Evolutionary conservation across 2,329 filamentous ascomycete species (phyloP).

Genomic region (Ophiostoma montium): DNA sequence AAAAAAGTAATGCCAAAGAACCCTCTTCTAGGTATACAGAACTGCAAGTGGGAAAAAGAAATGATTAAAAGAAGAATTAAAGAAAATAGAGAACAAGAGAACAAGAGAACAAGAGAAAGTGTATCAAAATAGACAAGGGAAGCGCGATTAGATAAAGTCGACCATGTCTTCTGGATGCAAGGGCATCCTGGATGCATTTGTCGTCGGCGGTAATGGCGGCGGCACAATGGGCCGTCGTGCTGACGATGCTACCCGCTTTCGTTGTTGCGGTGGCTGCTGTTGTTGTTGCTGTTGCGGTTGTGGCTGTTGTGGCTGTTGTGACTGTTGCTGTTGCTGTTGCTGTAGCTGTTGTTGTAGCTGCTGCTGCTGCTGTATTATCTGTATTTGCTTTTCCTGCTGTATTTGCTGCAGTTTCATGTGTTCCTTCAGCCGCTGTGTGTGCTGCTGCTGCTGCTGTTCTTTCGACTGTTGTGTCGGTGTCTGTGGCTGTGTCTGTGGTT

Average conservation of each 20-base stretch:
- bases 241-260: background rate
- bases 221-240: background rate
- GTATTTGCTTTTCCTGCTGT: background rate
- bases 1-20: background rate
- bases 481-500: too few relatives aligned
- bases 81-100: background rate
- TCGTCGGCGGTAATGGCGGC: constrained; percentile 6
- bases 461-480: too few relatives aligned
- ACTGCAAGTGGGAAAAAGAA: background rate
- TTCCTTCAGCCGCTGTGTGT: background rate
- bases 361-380: too few relatives aligned
- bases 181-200: constrained; percentile 1
- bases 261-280: background rate
- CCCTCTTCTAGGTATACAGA: background rate
- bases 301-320: background rate
- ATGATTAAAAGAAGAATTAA: background rate
- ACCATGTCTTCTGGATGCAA: constrained; percentile 8
- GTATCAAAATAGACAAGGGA: background rate
- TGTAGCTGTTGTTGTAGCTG: background rate
- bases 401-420: background rate
- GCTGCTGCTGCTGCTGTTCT: background rate
- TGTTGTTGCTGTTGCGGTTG: background rate
- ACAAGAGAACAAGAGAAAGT: background rate
- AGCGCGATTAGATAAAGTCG: constrained; percentile 4
- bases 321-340: background rate